These are phyloP conservation scores for Kingdonia uniflora DNA, from an alignment of 164 flowering plant species.

Conservation along the genomic window DNA sequence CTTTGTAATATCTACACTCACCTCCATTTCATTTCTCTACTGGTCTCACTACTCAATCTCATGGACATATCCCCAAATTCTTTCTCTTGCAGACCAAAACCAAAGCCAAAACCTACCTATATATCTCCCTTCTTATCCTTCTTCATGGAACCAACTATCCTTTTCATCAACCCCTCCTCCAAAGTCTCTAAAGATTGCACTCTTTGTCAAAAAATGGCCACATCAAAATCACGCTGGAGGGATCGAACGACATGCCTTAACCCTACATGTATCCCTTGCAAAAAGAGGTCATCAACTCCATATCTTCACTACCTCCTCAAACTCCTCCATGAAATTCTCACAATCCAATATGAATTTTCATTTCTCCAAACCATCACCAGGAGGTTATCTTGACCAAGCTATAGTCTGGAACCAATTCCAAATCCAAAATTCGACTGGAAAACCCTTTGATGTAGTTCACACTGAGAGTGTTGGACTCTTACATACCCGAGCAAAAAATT, in stretches of 20 bases:
- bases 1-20: constrained; percentile 10
- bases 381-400: constrained; percentile 50
- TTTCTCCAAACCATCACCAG: constrained; percentile 44
- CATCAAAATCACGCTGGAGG: constrained; percentile 37
- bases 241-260: constrained; percentile 68
- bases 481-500: constrained; percentile 37
- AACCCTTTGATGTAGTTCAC: constrained; percentile 24
- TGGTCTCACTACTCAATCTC: constrained; percentile 27
- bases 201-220: constrained; percentile 69
- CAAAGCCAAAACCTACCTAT: constrained; percentile 11
- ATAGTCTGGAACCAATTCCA: constrained; percentile 49
- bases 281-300: constrained; percentile 26
- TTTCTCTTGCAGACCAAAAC: constrained; percentile 6
- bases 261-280: constrained; percentile 45
- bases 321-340: constrained; percentile 23
- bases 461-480: constrained; percentile 38
- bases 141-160: constrained; percentile 58
- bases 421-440: constrained; percentile 34
- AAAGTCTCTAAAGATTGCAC: constrained; percentile 50
- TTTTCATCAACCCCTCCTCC: constrained; percentile 36
- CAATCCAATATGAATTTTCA: constrained; percentile 39
- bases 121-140: constrained; percentile 30
- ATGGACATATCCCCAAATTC: constrained; percentile 10
- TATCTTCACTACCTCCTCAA: constrained; percentile 20
- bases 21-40: constrained; percentile 17